A percentile compares a stretch with the other conserved stretches of the same genome.
phyloP scores from a whole-genome alignment of 2,329 filamentous ascomycete genomes.

The Pyricularia grisea region DNA sequence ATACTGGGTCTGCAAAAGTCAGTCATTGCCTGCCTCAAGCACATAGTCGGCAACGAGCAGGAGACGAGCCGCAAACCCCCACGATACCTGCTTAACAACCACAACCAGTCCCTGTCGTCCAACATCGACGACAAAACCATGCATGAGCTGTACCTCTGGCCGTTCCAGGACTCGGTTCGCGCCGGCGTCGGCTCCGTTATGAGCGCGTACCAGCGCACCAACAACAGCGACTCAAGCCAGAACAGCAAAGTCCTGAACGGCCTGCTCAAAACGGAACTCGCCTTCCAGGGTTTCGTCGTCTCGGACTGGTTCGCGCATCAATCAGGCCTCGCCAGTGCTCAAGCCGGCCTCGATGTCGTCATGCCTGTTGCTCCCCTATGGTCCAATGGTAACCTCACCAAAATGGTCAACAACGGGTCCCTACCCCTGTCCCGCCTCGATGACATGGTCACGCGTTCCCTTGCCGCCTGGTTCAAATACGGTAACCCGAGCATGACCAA shows the following conservation, averaged over 20 bases:
- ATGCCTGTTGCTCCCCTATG: conserved; percentile 46
- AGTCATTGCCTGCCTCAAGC: conserved; percentile 28
- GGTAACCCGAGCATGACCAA: conserved; percentile 32
- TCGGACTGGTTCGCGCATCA: conserved; percentile 41
- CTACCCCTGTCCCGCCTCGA: conserved; percentile 45
- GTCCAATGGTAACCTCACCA: conserved; percentile 40
- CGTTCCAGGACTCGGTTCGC: conserved; percentile 35
- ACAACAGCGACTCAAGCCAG: conserved; percentile 62
- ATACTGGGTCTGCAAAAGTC: conserved; percentile 58
- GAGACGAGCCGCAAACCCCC: conserved; percentile 9
- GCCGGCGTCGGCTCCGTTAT: conserved; percentile 48
- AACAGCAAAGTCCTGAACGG: conserved; percentile 61
- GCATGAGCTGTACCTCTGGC: conserved; percentile 57
- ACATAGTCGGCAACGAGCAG: conserved; percentile 22
- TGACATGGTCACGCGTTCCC: conserved; percentile 64
- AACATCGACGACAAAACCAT: conserved; percentile 54
- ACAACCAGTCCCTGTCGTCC: conserved; percentile 21
- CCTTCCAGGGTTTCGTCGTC: conserved; percentile 27
- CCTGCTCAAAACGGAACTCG: conserved; percentile 52
- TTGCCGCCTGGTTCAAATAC: conserved; percentile 50
- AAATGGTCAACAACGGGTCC: conserved; percentile 51
- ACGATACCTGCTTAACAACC: neutral
- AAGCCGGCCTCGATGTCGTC: conserved; percentile 61
- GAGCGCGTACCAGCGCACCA: conserved; percentile 62
- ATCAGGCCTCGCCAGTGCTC: conserved; percentile 46